Conservation (phyloP, 257 asterid genomes). For the Solanum dulcamara region DNA sequence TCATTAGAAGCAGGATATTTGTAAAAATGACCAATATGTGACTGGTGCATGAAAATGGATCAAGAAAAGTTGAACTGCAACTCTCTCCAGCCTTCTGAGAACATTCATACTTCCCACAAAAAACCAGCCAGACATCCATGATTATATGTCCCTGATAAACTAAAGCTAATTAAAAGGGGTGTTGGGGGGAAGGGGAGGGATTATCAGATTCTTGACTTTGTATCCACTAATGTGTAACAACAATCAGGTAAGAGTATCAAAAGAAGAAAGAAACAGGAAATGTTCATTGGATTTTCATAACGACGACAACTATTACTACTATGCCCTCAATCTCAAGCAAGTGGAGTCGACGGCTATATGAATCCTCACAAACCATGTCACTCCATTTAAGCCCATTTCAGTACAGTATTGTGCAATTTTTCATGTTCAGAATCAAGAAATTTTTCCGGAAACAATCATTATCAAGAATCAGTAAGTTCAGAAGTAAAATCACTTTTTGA, state of each 20-base stretch:
- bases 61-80: not conserved
- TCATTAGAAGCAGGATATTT: not conserved
- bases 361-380: not conserved
- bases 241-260: not conserved
- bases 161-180: not conserved
- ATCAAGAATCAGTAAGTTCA: not conserved
- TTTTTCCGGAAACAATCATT: not conserved
- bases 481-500: not conserved
- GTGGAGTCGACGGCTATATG: not conserved
- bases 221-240: not conserved
- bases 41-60: conserved; percentile 9
- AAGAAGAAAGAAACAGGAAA: not conserved
- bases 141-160: not conserved
- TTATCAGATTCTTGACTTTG: no score
- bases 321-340: not conserved
- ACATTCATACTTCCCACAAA: conserved; percentile 10
- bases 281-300: not conserved
- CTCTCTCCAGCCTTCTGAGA: not conserved
- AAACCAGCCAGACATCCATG: not conserved
- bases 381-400: not conserved
- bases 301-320: not conserved
- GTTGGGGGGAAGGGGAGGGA: no score
- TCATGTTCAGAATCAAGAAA: not conserved
- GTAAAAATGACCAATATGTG: conserved; percentile 5
- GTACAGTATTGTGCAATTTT: not conserved